Conservation (phyloP, 2,329 filamentous ascomycete species). For the Phyllachora maydis region DNA sequence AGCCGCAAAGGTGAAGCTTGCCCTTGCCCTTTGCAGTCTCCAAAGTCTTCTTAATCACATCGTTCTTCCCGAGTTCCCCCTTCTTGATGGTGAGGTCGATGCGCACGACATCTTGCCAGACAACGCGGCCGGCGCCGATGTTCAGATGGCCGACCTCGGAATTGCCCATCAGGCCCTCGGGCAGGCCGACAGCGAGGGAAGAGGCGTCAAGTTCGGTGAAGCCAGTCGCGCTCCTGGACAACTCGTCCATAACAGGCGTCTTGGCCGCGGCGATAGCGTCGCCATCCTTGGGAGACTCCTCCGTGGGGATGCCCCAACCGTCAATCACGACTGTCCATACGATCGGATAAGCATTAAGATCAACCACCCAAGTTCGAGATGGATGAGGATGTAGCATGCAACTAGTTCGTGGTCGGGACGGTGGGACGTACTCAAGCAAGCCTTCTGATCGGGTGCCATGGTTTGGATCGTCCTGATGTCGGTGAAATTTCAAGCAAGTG, state of each 20-base stretch:
- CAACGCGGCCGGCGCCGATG: constrained; percentile 90
- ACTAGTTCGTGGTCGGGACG: constrained; percentile 18
- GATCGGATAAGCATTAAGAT: constrained; percentile 29
- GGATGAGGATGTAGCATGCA: constrained; percentile 29
- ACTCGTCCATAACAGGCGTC: constrained; percentile 86
- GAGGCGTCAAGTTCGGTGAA: constrained; percentile 91
- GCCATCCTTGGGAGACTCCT: constrained; percentile 64
- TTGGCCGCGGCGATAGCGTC: constrained; percentile 90
- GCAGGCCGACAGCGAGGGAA: constrained; percentile 83
- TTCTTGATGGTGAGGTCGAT: constrained; percentile 90
- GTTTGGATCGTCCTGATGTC: too few species aligned
- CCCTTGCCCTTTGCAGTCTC: constrained; percentile 74
- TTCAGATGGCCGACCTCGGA: constrained; percentile 97
- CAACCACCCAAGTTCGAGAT: constrained; percentile 37
- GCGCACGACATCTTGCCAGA: constrained; percentile 95
- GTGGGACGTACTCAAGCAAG: constrained; percentile 36
- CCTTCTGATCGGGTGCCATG: constrained; percentile 36
- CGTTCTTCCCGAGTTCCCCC: constrained; percentile 52
- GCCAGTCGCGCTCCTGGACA: constrained; percentile 63
- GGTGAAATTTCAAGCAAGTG: too few species aligned
- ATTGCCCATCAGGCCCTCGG: constrained; percentile 96
- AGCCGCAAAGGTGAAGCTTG: constrained; percentile 74
- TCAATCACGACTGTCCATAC: constrained; percentile 91
- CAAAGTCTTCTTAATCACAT: constrained; percentile 60
- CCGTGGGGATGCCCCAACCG: constrained; percentile 82